Percentiles rank a stretch among this genome's conserved stretches.
These are phyloP conservation scores for Psophocarpus tetragonolobus DNA, from an alignment of 306 rosid species.

Conservation along the genomic window DNA sequence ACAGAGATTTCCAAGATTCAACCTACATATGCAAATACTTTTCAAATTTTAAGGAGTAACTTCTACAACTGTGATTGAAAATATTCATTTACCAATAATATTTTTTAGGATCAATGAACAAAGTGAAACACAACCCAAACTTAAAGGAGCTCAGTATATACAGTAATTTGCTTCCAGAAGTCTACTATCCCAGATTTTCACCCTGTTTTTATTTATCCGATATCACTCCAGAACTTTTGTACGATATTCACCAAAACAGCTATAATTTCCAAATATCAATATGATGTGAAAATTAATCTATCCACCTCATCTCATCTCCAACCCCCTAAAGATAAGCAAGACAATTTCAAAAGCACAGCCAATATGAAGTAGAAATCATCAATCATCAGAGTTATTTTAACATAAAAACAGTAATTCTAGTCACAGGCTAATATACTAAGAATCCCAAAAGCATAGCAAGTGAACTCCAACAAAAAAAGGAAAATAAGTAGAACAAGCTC, in stretches of 20 bases:
- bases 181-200: not conserved
- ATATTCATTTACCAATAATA: not conserved
- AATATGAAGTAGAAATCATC: slow-evolving; percentile 3
- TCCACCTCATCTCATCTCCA: slow-evolving; percentile 1
- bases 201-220: not conserved
- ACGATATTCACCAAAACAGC: not conserved
- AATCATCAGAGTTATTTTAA: not conserved
- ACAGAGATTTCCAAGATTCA: slow-evolving; percentile 3
- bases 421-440: not conserved
- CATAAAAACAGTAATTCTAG: not conserved
- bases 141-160: not conserved
- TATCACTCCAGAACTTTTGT: not conserved
- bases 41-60: not conserved
- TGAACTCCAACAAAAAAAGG: slow-evolving; percentile 14
- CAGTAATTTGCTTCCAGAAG: not conserved
- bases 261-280: not conserved
- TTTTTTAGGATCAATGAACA: not conserved
- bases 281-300: not conserved
- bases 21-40: not conserved
- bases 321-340: not conserved
- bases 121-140: not conserved
- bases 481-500: slow-evolving; percentile 16
- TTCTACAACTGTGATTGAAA: slow-evolving; percentile 2
- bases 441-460: not conserved
- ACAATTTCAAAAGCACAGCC: not conserved